Conservation (phyloP, 306 rosid species). For the Trichosanthes cucumerina region DNA sequence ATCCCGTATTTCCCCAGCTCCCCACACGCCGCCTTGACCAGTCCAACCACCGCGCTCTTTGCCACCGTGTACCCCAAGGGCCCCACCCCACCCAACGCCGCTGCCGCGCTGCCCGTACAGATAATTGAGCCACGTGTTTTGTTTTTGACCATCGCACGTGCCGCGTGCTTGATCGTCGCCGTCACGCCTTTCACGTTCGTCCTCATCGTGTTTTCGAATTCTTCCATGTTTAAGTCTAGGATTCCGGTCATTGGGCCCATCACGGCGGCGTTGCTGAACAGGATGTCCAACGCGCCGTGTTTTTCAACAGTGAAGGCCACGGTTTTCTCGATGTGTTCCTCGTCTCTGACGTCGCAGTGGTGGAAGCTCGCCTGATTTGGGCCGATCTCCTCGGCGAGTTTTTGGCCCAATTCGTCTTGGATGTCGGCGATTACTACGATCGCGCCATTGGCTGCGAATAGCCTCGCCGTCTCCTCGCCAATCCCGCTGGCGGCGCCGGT, state of each 20-base stretch:
- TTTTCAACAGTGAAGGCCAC: conserved; percentile 41
- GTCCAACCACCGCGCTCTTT: conserved; percentile 61
- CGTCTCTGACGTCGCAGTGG: conserved; percentile 81
- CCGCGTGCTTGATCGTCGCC: conserved; percentile 50
- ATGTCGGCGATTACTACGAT: conserved; percentile 53
- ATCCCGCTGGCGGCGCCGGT: conserved; percentile 90
- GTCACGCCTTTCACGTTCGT: conserved; percentile 66
- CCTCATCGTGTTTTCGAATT: conserved; percentile 49
- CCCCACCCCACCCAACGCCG: conserved; percentile 49
- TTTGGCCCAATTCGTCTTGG: conserved; percentile 61
- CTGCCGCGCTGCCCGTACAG: conserved; percentile 73
- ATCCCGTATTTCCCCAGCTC: conserved; percentile 78
- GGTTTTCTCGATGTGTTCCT: conserved; percentile 51
- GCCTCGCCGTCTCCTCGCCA: conserved; percentile 58
- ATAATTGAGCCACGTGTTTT: conserved; percentile 51
- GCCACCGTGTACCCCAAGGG: conserved; percentile 57
- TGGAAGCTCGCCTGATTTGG: conserved; percentile 35
- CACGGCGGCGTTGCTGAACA: conserved; percentile 82
- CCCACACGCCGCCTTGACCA: conserved; percentile 52
- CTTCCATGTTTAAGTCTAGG: conserved; percentile 56
- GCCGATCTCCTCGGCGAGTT: conserved; percentile 41
- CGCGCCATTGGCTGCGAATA: conserved; percentile 62
- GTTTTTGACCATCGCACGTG: conserved; percentile 57
- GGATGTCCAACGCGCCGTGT: conserved; percentile 47
- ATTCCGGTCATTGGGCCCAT: conserved; percentile 47